Percentiles rank a stretch among this genome's conserved stretches.
Evolutionary conservation across 2,329 filamentous ascomycete species (phyloP).

Genomic region (Thielaviopsis populi): DNA sequence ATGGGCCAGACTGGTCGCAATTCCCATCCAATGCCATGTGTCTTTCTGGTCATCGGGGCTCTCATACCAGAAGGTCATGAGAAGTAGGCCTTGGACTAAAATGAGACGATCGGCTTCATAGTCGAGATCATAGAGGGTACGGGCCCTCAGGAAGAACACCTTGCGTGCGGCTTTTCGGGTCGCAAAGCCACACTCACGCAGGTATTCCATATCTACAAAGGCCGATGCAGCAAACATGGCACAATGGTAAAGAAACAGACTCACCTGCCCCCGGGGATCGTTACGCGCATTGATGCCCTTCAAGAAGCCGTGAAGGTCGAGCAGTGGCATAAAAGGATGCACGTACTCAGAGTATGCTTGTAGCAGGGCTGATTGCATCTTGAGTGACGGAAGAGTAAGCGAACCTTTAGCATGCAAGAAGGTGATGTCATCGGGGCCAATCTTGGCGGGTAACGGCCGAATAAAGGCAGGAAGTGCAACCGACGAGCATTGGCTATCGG

Average conservation of each 20-base stretch:
- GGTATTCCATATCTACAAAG: slow-evolving; percentile 65
- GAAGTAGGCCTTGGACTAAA: slow-evolving; percentile 70
- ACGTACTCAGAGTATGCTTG: slow-evolving; percentile 78
- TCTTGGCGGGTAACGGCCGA: slow-evolving; percentile 60
- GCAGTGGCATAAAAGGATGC: slow-evolving; percentile 82
- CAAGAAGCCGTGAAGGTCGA: slow-evolving; percentile 52
- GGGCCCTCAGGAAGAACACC: slow-evolving; percentile 75
- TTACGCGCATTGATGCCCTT: slow-evolving; percentile 48
- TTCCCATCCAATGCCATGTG: slow-evolving; percentile 98
- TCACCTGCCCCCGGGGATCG: slow-evolving; percentile 56
- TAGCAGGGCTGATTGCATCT: slow-evolving; percentile 65
- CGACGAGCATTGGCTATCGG: slow-evolving; percentile 2
- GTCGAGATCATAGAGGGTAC: slow-evolving; percentile 88
- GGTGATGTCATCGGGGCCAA: slow-evolving; percentile 65
- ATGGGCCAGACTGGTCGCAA: slow-evolving; percentile 81
- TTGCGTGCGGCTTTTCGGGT: slow-evolving; percentile 71
- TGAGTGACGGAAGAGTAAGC: slow-evolving; percentile 54
- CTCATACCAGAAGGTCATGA: slow-evolving; percentile 98
- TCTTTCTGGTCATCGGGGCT: slow-evolving; percentile 95
- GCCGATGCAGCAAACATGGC: slow-evolving; percentile 89
- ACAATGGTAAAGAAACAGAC: slow-evolving; percentile 78
- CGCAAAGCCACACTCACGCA: slow-evolving; percentile 62
- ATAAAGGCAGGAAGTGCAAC: slow-evolving; percentile 51
- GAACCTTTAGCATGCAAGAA: slow-evolving; percentile 78
- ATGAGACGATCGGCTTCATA: slow-evolving; percentile 83